Base-by-base conservation (phyloP, 805 yeast species). In the Lipomyces spencermartinsiae region DNA sequence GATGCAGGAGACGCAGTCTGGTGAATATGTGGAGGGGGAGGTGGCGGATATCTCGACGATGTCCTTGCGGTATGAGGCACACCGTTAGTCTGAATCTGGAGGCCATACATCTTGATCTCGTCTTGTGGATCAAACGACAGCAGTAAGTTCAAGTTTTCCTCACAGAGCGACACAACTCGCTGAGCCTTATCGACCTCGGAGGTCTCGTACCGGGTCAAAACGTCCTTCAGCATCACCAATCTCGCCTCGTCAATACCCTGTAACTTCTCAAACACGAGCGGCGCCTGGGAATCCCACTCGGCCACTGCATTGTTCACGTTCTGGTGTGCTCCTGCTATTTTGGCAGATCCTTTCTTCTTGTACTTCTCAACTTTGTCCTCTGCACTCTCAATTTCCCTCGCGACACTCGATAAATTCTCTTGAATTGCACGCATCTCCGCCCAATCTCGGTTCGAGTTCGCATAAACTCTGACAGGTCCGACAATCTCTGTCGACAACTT, bases 281-380 rank as follows among this genome's bases (percentile, higher is more conserved):
- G 94, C 1, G 95, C 94, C 76, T 88, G 87, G 63, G 85, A 81
- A 70, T 87, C 88, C 97, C 97, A 92, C 73, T 63, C 72, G 46
- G 63, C 76, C 6, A 61, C 62, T 10, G 66, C 67, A 25, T 81
- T 81, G 63, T 84, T 87, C 39, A 86, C 83, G 59, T 79, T 77
- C 16, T 75, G 77, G 59, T 80, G 78, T 71, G 80, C 84, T 78
- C 74, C 79, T 71, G 77, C 81, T 71, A 80, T 82, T 81, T 77
- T 77, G 66, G 58, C 72, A 71, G 64, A 69, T 70, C 60, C 69
- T 62, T 74, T 68, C 8, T 66, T 72, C 62, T 62, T 46, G 63
- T 77, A 71, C 71, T 83, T 83, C 61, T 80, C 82, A 74, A 82
- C 71, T 71, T 81, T 80, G 64, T 80, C 78, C 68, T 83, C 78